phyloP scores from a whole-genome alignment of 2,329 filamentous ascomycete species.

The Gaeumannomyces sp. region DNA sequence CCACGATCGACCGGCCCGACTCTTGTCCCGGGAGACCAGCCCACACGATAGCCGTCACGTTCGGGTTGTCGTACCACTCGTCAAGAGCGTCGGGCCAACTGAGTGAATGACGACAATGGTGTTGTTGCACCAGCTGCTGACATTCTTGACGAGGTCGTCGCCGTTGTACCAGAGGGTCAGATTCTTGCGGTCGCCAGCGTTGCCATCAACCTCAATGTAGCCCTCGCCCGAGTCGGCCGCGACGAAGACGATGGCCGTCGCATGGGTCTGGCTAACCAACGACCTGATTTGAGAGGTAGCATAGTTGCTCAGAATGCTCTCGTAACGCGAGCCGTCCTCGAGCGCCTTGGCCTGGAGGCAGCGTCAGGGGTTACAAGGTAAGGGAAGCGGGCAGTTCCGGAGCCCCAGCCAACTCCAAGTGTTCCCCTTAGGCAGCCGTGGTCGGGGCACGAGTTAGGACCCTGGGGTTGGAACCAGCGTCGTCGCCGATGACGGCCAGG shows the following conservation, averaged over 20 bases:
- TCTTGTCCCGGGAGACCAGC: slow-evolving; percentile 79
- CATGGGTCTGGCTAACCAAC: slow-evolving; percentile 56
- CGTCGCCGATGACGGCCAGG: slow-evolving; percentile 72
- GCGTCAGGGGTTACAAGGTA: slow-evolving; percentile 71
- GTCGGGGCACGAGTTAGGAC: slow-evolving; percentile 73
- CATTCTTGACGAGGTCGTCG: slow-evolving; percentile 73
- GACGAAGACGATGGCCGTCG: slow-evolving; percentile 78
- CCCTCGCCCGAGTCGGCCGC: slow-evolving; percentile 85
- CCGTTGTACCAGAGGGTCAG: slow-evolving; percentile 82
- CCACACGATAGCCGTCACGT: slow-evolving; percentile 79
- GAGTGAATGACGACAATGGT: slow-evolving; percentile 90
- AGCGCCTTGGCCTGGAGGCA: slow-evolving; percentile 60
- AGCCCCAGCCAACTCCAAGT: slow-evolving; percentile 74
- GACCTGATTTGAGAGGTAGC: slow-evolving; percentile 53
- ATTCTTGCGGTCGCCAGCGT: slow-evolving; percentile 85
- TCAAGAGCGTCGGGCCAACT: slow-evolving; percentile 70
- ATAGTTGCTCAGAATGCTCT: slow-evolving; percentile 63
- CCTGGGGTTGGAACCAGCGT: slow-evolving; percentile 70
- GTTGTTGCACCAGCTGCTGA: slow-evolving; percentile 73
- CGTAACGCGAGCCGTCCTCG: slow-evolving; percentile 51
- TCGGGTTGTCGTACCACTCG: slow-evolving; percentile 69
- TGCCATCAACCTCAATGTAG: slow-evolving; percentile 70
- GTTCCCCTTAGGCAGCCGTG: slow-evolving; percentile 55
- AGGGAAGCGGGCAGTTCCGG: slow-evolving; percentile 65
- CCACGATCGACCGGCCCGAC: slow-evolving; percentile 70